These are phyloP conservation scores for Coriolopsis trogii DNA, from an alignment of 1,284 basidiomycete genomes.

Conservation along the genomic window DNA sequence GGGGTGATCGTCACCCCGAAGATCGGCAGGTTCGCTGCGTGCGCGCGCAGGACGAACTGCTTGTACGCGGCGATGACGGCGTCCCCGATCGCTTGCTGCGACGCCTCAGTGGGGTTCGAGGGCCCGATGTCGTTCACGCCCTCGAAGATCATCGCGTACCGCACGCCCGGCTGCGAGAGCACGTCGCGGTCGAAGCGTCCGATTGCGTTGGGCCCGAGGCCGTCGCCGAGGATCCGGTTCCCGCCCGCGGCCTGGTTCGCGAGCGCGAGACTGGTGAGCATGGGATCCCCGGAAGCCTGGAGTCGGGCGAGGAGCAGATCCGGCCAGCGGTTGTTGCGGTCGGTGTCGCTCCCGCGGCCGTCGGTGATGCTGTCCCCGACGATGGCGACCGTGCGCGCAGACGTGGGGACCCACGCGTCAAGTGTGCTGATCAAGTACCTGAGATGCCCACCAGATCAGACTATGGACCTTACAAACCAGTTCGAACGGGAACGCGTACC, in stretches of 20 bases:
- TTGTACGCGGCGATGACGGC: slow-evolving; percentile 45
- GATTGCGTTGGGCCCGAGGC: slow-evolving; percentile 49
- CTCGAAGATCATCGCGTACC: slow-evolving; percentile 53
- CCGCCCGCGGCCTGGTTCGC: slow-evolving; percentile 55
- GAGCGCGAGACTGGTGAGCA: slow-evolving; percentile 41
- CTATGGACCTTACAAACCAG: neutral
- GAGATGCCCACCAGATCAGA: neutral
- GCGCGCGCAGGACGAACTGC: slow-evolving; percentile 47
- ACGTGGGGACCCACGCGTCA: slow-evolving; percentile 41
- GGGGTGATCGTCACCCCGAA: slow-evolving; percentile 56
- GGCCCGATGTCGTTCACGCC: slow-evolving; percentile 57
- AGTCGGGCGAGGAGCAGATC: slow-evolving; percentile 47
- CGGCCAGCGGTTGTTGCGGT: slow-evolving; percentile 49
- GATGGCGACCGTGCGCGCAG: slow-evolving; percentile 40
- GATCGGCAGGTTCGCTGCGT: slow-evolving; percentile 44
- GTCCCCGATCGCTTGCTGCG: slow-evolving; percentile 43
- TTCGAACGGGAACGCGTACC: slow-evolving; percentile 30
- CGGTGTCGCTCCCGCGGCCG: slow-evolving; percentile 34
- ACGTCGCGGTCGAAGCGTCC: slow-evolving; percentile 54
- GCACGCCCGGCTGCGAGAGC: slow-evolving; percentile 45
- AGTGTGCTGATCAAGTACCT: slow-evolving; percentile 49
- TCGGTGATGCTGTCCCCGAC: slow-evolving; percentile 55
- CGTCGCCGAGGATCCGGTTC: slow-evolving; percentile 52
- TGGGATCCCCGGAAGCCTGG: slow-evolving; percentile 35
- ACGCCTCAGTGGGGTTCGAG: slow-evolving; percentile 36